A percentile compares a stretch with the other conserved stretches of the same genome.
Evolutionary conservation across 2,329 filamentous ascomycete species (phyloP).

Genomic region (Scedosporium boydii): DNA sequence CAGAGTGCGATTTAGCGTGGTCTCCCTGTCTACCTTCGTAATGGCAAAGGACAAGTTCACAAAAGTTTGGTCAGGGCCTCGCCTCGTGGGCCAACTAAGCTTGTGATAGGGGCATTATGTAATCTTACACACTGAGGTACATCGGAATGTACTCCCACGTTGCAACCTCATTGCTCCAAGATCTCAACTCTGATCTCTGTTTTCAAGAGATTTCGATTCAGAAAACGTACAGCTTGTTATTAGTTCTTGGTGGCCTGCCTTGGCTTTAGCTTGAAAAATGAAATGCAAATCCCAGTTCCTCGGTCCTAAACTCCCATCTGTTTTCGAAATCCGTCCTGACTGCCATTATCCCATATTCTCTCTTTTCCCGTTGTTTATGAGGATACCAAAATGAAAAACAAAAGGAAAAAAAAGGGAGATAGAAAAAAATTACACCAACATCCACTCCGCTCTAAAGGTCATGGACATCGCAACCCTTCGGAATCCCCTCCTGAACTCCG

Average conservation of each 20-base stretch:
- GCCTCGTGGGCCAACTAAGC: background rate
- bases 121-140: background rate
- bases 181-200: no score
- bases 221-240: background rate
- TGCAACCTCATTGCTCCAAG: no score
- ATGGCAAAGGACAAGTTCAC: background rate
- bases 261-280: no score
- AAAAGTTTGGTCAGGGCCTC: background rate
- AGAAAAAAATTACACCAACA: conserved; percentile 27
- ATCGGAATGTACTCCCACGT: no score
- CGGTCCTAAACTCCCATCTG: background rate
- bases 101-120: background rate
- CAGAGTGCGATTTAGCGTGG: background rate
- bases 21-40: background rate
- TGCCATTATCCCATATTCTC: background rate
- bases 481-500: conserved; percentile 31
- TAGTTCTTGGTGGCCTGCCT: background rate
- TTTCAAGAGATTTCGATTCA: background rate
- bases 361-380: background rate
- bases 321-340: no score
- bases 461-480: conserved; percentile 32
- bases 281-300: background rate
- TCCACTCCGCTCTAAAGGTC: conserved; percentile 36
- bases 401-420: conserved; percentile 1
- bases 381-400: background rate